phyloP scores from a whole-genome alignment of 768 basidiomycete species.

The Hygrophoropsis aurantiaca region DNA sequence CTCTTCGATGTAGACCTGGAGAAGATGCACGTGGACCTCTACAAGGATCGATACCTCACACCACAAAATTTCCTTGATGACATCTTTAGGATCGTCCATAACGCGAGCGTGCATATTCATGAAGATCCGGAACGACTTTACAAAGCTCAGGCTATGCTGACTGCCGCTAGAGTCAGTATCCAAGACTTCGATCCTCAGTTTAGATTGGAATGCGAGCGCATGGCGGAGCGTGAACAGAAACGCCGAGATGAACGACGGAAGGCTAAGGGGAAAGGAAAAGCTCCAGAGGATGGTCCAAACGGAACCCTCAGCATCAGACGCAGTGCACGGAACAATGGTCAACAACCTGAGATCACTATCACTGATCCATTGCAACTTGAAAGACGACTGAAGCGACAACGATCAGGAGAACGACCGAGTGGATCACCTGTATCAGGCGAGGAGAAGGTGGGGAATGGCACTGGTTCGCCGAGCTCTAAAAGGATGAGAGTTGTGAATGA shows the following conservation, averaged over 20 bases:
- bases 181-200: conserved; percentile 83
- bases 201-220: conserved; percentile 80
- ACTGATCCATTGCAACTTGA: conserved; percentile 78
- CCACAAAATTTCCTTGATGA: conserved; percentile 87
- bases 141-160: conserved; percentile 88
- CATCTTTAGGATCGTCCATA: conserved; percentile 77
- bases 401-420: conserved; percentile 54
- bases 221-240: conserved; percentile 75
- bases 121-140: conserved; percentile 75
- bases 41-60: conserved; percentile 82
- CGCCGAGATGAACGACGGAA: conserved; percentile 52
- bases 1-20: conserved; percentile 91
- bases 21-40: conserved; percentile 82
- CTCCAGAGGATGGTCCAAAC: conserved; percentile 27
- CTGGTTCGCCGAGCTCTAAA: conserved; percentile 44
- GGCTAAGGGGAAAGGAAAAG: conserved; percentile 37
- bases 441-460: conserved; percentile 42
- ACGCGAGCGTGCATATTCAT: conserved; percentile 53
- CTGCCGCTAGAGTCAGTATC: conserved; percentile 80
- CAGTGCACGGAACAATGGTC: conserved; percentile 74
- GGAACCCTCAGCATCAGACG: conserved; percentile 57
- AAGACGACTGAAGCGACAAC: conserved; percentile 69
- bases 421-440: conserved; percentile 46
- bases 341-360: conserved; percentile 66
- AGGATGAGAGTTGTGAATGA: conserved; percentile 46